These are phyloP conservation scores for Curvularia spicifera DNA, from an alignment of 2,329 filamentous ascomycete genomes.

Conservation along the genomic window DNA sequence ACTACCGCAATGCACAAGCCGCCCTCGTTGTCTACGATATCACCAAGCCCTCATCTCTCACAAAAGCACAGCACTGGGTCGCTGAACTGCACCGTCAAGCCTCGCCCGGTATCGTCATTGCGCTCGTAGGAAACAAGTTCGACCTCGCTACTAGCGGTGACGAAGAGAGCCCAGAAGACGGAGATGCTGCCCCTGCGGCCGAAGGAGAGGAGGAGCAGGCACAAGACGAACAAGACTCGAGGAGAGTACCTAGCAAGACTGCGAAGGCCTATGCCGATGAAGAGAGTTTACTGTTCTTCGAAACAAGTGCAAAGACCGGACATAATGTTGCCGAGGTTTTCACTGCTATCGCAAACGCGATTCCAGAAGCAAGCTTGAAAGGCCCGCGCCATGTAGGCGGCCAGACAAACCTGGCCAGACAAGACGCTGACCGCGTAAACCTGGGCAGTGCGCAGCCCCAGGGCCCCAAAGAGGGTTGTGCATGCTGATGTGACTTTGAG, in stretches of 20 bases:
- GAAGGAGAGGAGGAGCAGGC: conserved; percentile 60
- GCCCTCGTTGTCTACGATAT: conserved; percentile 98
- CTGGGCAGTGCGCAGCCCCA: conserved; percentile 73
- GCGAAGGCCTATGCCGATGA: conserved; percentile 94
- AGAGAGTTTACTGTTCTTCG: conserved; percentile 92
- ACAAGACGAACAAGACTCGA: conserved; percentile 72
- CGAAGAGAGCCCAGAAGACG: conserved; percentile 56
- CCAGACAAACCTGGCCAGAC: conserved; percentile 63
- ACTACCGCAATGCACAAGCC: conserved; percentile 98
- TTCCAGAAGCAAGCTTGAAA: conserved; percentile 96
- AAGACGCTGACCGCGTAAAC: conserved; percentile 78
- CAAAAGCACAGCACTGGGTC: conserved; percentile 99
- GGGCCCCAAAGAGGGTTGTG: conserved; percentile 88
- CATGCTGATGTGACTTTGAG: conserved; percentile 65
- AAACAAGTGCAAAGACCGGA: conserved; percentile 97
- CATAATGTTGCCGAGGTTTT: conserved; percentile 95
- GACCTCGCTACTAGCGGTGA: conserved; percentile 70
- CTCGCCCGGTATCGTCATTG: conserved; percentile 94
- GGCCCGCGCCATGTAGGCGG: conserved; percentile 71
- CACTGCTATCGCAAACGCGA: conserved; percentile 96
- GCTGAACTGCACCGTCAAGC: conserved; percentile 96
- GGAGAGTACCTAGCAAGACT: conserved; percentile 90
- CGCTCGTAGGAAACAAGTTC: conserved; percentile 86
- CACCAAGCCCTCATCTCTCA: conserved; percentile 91
- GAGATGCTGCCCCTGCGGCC: conserved; percentile 56